A percentile compares a stretch with the other conserved stretches of the same genome.
Evolutionary conservation across 1,139 yeast genomes (phyloP).

Genomic region (Saccharomyces pastorianus): DNA sequence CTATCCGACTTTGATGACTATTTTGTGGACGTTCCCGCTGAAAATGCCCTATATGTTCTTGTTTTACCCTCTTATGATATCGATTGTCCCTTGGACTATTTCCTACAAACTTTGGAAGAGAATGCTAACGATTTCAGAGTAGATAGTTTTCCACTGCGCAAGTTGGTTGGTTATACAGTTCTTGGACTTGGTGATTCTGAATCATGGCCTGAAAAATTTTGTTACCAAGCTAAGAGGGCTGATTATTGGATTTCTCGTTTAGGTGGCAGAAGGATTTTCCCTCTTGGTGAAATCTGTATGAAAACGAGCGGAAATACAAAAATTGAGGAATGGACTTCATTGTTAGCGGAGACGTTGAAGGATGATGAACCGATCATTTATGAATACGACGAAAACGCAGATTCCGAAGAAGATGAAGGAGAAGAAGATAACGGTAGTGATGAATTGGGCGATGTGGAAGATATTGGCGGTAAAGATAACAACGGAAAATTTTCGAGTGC

Average conservation of each 20-base stretch:
- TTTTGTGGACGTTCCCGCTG: constrained; percentile 56
- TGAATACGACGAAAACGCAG: constrained; percentile 43
- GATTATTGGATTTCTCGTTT: constrained; percentile 73
- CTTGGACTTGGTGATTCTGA: constrained; percentile 85
- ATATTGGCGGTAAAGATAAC: constrained; percentile 52
- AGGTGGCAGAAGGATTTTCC: constrained; percentile 79
- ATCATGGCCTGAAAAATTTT: constrained; percentile 77
- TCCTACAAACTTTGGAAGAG: constrained; percentile 70
- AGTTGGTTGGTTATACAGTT: constrained; percentile 71
- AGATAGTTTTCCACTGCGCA: constrained; percentile 66
- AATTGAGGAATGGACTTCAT: constrained; percentile 59
- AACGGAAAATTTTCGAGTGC: constrained; percentile 7
- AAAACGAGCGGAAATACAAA: constrained; percentile 58
- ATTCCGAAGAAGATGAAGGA: constrained; percentile 38
- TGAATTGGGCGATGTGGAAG: constrained; percentile 54
- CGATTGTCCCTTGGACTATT: constrained; percentile 85
- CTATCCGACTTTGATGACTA: constrained; percentile 78
- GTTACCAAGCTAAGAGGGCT: constrained; percentile 74
- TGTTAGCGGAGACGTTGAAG: constrained; percentile 48
- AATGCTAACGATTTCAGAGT: constrained; percentile 79
- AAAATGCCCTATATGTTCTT: constrained; percentile 53
- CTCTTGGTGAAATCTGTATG: constrained; percentile 79
- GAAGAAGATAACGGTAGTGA: constrained; percentile 30
- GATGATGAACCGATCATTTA: constrained; percentile 61
- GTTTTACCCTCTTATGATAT: constrained; percentile 88